These are phyloP conservation scores for Mycena rebaudengoi DNA, from an alignment of 768 basidiomycete species.

Conservation along the genomic window DNA sequence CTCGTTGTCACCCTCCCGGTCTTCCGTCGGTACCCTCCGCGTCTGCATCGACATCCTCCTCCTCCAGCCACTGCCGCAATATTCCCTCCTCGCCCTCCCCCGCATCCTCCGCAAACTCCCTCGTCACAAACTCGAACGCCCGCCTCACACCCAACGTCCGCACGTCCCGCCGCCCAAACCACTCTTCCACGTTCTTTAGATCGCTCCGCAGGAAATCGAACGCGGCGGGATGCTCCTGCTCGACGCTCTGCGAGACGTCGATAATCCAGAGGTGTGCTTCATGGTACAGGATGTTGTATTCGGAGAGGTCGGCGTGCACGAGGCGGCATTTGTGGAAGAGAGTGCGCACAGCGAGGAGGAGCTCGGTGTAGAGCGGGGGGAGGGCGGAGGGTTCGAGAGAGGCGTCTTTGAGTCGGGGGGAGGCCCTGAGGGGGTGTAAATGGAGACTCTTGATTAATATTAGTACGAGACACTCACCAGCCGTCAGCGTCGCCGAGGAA, in stretches of 20 bases:
- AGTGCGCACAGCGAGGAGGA: slow-evolving; percentile 79
- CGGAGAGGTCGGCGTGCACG: slow-evolving; percentile 97
- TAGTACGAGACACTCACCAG: no score
- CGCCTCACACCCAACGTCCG: slow-evolving; percentile 78
- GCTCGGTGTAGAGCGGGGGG: slow-evolving; percentile 74
- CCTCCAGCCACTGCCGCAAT: slow-evolving; percentile 28
- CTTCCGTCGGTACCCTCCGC: no score
- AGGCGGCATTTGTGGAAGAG: slow-evolving; percentile 93
- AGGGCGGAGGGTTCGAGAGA: slow-evolving; percentile 55
- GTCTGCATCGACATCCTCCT: no score
- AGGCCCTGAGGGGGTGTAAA: no score
- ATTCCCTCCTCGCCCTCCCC: slow-evolving; percentile 32
- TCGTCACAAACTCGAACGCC: slow-evolving; percentile 90
- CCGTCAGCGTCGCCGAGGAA: slow-evolving; percentile 87
- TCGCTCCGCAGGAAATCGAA: slow-evolving; percentile 96
- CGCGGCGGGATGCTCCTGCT: slow-evolving; percentile 96
- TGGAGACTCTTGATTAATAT: no score
- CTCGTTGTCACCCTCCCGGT: no score
- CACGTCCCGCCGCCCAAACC: slow-evolving; percentile 82
- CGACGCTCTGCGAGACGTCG: slow-evolving; percentile 98
- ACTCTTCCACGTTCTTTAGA: slow-evolving; percentile 92
- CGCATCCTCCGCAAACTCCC: slow-evolving; percentile 52
- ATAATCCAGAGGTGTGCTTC: slow-evolving; percentile 87
- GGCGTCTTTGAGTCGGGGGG: slow-evolving; percentile 94
- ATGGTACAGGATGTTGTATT: slow-evolving; percentile 97